These are phyloP conservation scores for Xerocomus amazonicus DNA, from an alignment of 1,284 basidiomycete species.

Conservation along the genomic window DNA sequence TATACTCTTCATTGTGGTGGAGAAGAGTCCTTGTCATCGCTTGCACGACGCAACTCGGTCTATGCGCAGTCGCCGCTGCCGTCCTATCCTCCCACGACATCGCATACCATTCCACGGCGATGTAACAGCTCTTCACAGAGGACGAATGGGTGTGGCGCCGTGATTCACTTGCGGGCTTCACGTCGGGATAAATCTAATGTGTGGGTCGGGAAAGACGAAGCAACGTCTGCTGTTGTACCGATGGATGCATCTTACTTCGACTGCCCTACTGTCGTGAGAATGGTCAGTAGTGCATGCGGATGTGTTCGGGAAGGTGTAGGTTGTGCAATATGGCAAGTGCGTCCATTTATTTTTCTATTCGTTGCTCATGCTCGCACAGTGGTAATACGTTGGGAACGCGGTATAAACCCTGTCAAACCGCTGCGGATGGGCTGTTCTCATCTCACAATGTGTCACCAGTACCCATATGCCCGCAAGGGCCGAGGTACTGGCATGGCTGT, in stretches of 20 bases:
- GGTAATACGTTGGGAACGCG: slow-evolving; percentile 62
- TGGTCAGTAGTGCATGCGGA: slow-evolving; percentile 54
- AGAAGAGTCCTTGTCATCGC: slow-evolving; percentile 16
- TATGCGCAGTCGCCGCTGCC: slow-evolving; percentile 39
- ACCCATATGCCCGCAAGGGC: slow-evolving; percentile 40
- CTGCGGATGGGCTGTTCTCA: slow-evolving; percentile 47
- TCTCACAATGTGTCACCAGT: slow-evolving; percentile 24
- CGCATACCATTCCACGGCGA: slow-evolving; percentile 16
- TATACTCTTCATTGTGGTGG: slow-evolving; percentile 54
- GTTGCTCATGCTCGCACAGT: slow-evolving; percentile 32
- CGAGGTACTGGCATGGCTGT: slow-evolving; percentile 41
- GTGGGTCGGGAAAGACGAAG: slow-evolving; percentile 53
- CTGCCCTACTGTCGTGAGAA: slow-evolving; percentile 42
- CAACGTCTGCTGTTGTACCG: slow-evolving; percentile 45
- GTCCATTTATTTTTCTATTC: slow-evolving; percentile 1
- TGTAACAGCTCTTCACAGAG: slow-evolving; percentile 4
- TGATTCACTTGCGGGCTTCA: slow-evolving; percentile 52
- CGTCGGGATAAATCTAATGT: slow-evolving; percentile 48
- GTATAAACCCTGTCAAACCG: slow-evolving; percentile 56
- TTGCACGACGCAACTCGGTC: slow-evolving; percentile 8
- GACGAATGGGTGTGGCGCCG: slow-evolving; percentile 57
- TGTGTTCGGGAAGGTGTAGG: slow-evolving; percentile 63
- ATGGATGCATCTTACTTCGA: slow-evolving; percentile 57
- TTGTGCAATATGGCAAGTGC: slow-evolving; percentile 55
- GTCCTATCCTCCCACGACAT: slow-evolving; percentile 32